phyloP scores from a whole-genome alignment of 495 filamentous ascomycete species.

The Sordaria brevicollis region DNA sequence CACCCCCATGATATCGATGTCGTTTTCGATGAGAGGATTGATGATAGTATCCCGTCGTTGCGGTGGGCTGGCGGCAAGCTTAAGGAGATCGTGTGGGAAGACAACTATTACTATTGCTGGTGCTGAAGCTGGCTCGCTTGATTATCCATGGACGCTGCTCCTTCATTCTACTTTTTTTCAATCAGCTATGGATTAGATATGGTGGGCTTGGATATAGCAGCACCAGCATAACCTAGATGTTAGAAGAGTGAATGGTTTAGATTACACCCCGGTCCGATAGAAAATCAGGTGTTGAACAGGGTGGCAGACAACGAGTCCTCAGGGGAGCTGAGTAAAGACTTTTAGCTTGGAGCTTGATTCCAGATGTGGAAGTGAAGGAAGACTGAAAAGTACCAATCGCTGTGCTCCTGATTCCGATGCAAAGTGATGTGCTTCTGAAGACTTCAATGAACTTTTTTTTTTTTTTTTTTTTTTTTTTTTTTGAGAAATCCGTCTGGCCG shows the following conservation, averaged over 20 bases:
- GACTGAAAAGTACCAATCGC: neutral
- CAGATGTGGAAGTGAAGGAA: neutral
- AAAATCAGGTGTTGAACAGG: neutral
- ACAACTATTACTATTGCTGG: constrained; percentile 86
- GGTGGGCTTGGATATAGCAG: neutral
- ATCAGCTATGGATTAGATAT: neutral
- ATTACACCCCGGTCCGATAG: neutral
- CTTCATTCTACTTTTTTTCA: neutral
- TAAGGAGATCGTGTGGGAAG: constrained; percentile 60
- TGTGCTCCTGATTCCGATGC: neutral
- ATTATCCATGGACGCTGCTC: neutral
- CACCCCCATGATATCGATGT: constrained; percentile 21
- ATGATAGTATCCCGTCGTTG: constrained; percentile 34
- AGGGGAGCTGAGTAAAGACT: neutral
- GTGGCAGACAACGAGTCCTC: neutral
- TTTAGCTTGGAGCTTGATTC: neutral
- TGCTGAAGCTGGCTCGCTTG: constrained; percentile 37
- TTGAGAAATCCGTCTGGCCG: neutral
- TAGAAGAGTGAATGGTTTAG: neutral
- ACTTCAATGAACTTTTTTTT: neutral
- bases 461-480: too few relatives aligned
- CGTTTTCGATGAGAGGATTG: constrained; percentile 31
- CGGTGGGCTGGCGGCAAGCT: constrained; percentile 33
- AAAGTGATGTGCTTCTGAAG: neutral
- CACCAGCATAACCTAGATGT: neutral